Conservation (phyloP, 352 stramenopile species). For the Albugo laibachii region DNA sequence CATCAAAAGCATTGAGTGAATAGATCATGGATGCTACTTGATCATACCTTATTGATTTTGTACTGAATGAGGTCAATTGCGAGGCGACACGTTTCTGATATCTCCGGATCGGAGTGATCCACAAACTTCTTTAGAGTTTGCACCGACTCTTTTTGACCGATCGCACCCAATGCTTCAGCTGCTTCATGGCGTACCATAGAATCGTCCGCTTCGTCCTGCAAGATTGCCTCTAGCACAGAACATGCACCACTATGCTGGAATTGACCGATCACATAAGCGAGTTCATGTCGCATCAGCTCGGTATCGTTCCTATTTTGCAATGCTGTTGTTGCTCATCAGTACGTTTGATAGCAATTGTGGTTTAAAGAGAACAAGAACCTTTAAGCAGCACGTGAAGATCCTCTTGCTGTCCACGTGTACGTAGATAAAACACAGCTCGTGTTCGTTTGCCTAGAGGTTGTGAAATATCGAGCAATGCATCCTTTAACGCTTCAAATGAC, state of each 20-base stretch:
- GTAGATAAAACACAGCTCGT: slow-evolving; percentile 83
- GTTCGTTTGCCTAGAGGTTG: slow-evolving; percentile 81
- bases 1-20: neutral
- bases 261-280: slow-evolving; percentile 97
- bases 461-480: slow-evolving; percentile 52
- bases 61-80: slow-evolving; percentile 86
- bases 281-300: slow-evolving; percentile 93
- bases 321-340: slow-evolving; percentile 11
- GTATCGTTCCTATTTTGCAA: slow-evolving; percentile 75
- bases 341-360: neutral
- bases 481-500: slow-evolving; percentile 32
- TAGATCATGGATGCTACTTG: slow-evolving; percentile 2
- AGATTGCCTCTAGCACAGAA: slow-evolving; percentile 45
- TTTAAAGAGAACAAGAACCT: slow-evolving; percentile 7
- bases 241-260: slow-evolving; percentile 84
- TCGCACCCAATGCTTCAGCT: slow-evolving; percentile 93
- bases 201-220: slow-evolving; percentile 78
- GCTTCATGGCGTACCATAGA: slow-evolving; percentile 86
- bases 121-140: slow-evolving; percentile 72
- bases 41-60: slow-evolving; percentile 35
- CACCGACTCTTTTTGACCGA: slow-evolving; percentile 72
- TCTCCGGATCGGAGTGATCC: slow-evolving; percentile 64
- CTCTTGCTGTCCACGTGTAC: slow-evolving; percentile 52
- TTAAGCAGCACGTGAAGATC: slow-evolving; percentile 57
- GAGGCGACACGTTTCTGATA: slow-evolving; percentile 90